Evolutionary conservation across 495 filamentous ascomycete species (phyloP), one percentile per base, ranked within the genome.

Genomic region (Daldinia vernicosa): DNA sequence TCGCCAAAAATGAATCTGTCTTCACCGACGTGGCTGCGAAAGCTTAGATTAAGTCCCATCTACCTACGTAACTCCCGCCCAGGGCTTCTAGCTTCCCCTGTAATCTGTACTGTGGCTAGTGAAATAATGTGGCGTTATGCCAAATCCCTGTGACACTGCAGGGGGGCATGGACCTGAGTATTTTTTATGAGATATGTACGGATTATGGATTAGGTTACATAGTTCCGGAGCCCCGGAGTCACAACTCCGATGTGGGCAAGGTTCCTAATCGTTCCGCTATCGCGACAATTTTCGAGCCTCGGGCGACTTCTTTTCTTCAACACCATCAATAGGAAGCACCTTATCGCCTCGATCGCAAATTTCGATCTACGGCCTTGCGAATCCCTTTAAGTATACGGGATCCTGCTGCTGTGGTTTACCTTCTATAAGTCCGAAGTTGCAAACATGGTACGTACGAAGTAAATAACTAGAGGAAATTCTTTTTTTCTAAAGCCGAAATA

Each of bases 391-490:
- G 35, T 28, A 43, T 53, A 58, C 26, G 26, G 59, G 26, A 37
- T 26, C 6, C 27, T 30, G 30, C 28, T n/a, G 26, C 53, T 9
- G 55, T 52, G n/a, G 19, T 60, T 61, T 53, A 27, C 7, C 43
- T 9, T 30, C 24, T 17, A 30, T 11, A 61, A 14, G 11, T 28
- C 6, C 12, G n/a, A 53, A 55, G 17, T 33, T 33, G 26, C 30
- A 33, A 62, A 62, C 19, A 73, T 73, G 73, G 73, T 75, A 75
- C 15, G 73, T 69, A n/a, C n/a, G n/a, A n/a, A n/a, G n/a, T n/a
- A n/a, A n/a, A n/a, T 56, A 53, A 30, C n/a, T 15, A 24, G 15
- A 53, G 14, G 2, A 30, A n/a, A 15, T 45, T n/a, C n/a, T n/a
- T n/a, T 40, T 47, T 47, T 45, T 19, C 40, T 45, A 47, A 47